These are phyloP conservation scores for Litsea cubeba DNA, from an alignment of 164 flowering plant species.

Conservation along the genomic window DNA sequence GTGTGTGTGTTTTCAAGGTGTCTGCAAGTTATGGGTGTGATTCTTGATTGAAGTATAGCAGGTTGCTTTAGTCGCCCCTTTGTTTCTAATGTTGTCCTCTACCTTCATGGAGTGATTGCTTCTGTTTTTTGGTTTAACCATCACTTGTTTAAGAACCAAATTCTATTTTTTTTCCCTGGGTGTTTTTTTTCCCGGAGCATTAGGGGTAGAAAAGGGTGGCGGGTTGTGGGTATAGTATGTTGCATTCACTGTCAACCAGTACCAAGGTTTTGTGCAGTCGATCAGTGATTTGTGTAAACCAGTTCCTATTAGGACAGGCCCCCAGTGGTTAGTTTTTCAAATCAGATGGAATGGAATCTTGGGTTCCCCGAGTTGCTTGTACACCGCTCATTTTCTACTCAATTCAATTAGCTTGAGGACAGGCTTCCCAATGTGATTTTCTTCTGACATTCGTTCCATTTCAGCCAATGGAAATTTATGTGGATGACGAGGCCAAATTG, in stretches of 20 bases:
- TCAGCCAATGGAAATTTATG: slow-evolving; percentile 99
- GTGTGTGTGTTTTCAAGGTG: too few relatives aligned
- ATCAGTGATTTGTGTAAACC: slow-evolving; percentile 12
- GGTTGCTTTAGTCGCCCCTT: not conserved
- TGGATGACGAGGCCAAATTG: slow-evolving; percentile 96
- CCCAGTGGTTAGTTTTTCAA: slow-evolving; percentile 21
- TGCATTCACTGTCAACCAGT: not conserved
- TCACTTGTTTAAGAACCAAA: not conserved
- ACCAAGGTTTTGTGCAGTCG: slow-evolving; percentile 8
- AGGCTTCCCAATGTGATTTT: slow-evolving; percentile 54
- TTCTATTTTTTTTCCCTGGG: too few relatives aligned
- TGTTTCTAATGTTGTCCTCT: not conserved
- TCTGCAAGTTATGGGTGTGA: too few relatives aligned
- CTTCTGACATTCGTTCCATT: slow-evolving; percentile 67
- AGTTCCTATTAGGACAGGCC: slow-evolving; percentile 26
- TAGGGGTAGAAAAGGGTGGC: not conserved
- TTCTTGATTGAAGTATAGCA: too few relatives aligned
- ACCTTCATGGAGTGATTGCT: not conserved
- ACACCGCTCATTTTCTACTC: slow-evolving; percentile 48
- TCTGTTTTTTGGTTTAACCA: not conserved
- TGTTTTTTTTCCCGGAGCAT: too few relatives aligned
- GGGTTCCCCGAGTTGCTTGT: not conserved
- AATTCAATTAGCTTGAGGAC: slow-evolving; percentile 60
- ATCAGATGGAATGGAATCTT: slow-evolving; percentile 2
- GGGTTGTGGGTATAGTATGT: not conserved